phyloP scores from a whole-genome alignment of 164 flowering plant species.

The Vitis vinifera region ASM3070453v1 NC_081820.1:18738501-18739000 shows the following conservation, averaged over 20 bases:
- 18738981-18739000: too few species aligned
- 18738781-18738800: slow-evolving; percentile 13
- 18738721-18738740: slow-evolving; percentile 75
- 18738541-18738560: not conserved
- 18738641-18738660: slow-evolving; percentile 29
- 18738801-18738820: slow-evolving; percentile 20
- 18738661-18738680: slow-evolving; percentile 28
- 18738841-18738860: slow-evolving; percentile 34
- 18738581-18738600: slow-evolving; percentile 84
- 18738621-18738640: slow-evolving; percentile 27
- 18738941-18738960: too few species aligned
- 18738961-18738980: too few species aligned
- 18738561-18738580: slow-evolving; percentile 42
- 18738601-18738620: slow-evolving; percentile 58
- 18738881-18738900: slow-evolving; percentile 45
- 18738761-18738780: slow-evolving; percentile 26
- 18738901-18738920: slow-evolving; percentile 34
- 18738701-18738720: slow-evolving; percentile 23
- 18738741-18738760: slow-evolving; percentile 91
- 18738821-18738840: slow-evolving; percentile 24
- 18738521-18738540: not conserved
- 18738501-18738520: too few species aligned
- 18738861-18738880: slow-evolving; percentile 23
- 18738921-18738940: slow-evolving; percentile 45
- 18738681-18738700: slow-evolving; percentile 45